Base-by-base conservation (phyloP, 1,139 yeast species). In the Taphrina deformans region DNA sequence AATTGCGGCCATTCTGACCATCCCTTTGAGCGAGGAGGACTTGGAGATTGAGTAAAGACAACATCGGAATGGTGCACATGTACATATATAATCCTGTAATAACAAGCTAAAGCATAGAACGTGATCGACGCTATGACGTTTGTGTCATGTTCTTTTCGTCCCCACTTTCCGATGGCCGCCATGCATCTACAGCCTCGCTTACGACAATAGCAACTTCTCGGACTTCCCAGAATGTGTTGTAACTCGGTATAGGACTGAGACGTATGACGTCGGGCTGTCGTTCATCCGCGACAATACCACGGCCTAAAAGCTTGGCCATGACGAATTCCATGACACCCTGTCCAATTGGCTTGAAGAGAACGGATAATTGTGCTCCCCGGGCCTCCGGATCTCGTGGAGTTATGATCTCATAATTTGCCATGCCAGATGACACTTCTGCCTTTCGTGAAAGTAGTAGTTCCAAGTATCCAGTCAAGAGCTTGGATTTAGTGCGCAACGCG, bases 251-350 rank as follows among this genome's bases (percentile, higher is more conserved):
- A 3, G 98, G 97, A 0, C 96, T 93, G 33, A 91, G 74, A 66
- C 98, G 79, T 50, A 92, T 85, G 7, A 91, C 97, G 73, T 86
- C 86, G 0, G 97, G 98, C 73, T 89, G 82, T 73, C 98, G 82
- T 72, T 91, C 97, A 73, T 92, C 98, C 66, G 90, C 88, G 50
- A 91, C 83, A 1, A 89, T 83, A 1, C 91, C 97, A 48, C 77
- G 74, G 1, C 75, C 69, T 44, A 79, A 77, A 67, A 91, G 74
- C 66, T 79, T 78, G 0, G 73, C 70, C 69, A 82, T 81, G 3
- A 89, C 86, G 41, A 74, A 73, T 66, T 83, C 87, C 97, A 91
- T 91, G 5, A 83, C 76, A 53, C 84, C 82, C 9, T 73, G 72
- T 12, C 58, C 58, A 62, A 71, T 79, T 0, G 89, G 89, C 67